phyloP scores from a whole-genome alignment of 176 grass and related monocot species.

The Pontederia paniculata region DNA sequence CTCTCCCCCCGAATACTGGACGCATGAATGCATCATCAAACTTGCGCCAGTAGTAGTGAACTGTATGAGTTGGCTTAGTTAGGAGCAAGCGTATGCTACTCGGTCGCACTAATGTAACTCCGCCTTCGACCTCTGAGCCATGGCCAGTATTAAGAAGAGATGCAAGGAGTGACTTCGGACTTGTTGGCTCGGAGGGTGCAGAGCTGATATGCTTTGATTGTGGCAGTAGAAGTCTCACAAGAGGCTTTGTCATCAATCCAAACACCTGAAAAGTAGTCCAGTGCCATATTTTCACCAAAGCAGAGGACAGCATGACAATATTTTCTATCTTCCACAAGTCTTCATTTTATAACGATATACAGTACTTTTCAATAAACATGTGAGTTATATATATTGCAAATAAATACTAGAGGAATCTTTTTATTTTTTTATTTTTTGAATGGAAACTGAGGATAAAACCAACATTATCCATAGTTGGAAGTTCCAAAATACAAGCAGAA shows the following conservation, averaged over 20 bases:
- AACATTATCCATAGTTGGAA: too few relatives aligned
- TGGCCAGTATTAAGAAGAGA: conserved; percentile 44
- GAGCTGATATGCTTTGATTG: conserved; percentile 4
- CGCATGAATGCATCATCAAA: conserved; percentile 87
- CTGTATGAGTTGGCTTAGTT: conserved; percentile 66
- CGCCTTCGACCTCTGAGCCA: conserved; percentile 37
- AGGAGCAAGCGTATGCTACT: conserved; percentile 88
- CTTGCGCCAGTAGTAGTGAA: conserved; percentile 98
- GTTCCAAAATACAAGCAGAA: too few relatives aligned
- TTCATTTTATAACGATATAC: too few relatives aligned
- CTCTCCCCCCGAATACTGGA: conserved; percentile 79
- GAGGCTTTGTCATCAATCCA: conserved; percentile 87
- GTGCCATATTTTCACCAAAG: background rate
- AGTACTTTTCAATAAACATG: too few relatives aligned
- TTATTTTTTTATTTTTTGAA: too few relatives aligned
- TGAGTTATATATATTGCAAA: too few relatives aligned
- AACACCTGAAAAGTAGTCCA: conserved; percentile 34
- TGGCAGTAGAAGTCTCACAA: conserved; percentile 62
- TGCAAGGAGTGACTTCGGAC: conserved; percentile 48
- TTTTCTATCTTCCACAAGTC: too few relatives aligned
- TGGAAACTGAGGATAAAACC: too few relatives aligned
- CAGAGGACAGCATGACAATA: background rate
- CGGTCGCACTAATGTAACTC: conserved; percentile 29
- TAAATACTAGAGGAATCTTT: too few relatives aligned
- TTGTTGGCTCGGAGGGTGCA: conserved; percentile 38